Conservation (phyloP, 441 rosid species). For the Eruca vesicaria region DNA sequence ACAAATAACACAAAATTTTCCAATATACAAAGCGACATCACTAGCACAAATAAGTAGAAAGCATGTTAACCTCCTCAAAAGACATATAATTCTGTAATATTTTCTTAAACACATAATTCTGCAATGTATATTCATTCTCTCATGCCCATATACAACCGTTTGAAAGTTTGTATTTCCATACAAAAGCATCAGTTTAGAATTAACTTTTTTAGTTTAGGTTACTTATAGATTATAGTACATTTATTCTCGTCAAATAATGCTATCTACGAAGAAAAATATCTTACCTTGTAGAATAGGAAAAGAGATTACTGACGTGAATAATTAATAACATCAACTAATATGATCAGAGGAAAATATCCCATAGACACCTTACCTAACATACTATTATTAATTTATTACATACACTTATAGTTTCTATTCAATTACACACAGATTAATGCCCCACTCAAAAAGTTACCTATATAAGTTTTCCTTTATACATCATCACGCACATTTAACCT, state of each 20-base stretch:
- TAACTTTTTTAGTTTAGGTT: neutral
- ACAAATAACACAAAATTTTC: neutral
- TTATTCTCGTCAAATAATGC: neutral
- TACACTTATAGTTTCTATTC: neutral
- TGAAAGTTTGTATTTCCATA: neutral
- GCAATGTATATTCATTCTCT: neutral
- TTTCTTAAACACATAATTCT: neutral
- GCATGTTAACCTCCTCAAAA: neutral
- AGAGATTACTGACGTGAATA: neutral
- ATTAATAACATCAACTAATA: neutral
- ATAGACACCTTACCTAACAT: slow-evolving; percentile 26
- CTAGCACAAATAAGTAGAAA: neutral
- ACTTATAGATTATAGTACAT: neutral
- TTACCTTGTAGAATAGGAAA: neutral
- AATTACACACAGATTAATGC: slow-evolving; percentile 12
- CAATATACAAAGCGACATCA: neutral
- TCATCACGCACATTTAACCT: neutral
- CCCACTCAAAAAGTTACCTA: slow-evolving; percentile 13
- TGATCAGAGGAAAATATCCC: neutral
- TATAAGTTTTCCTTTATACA: neutral
- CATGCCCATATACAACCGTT: neutral
- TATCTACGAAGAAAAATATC: neutral
- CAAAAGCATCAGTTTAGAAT: neutral
- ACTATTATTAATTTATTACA: neutral
- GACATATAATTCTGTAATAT: neutral